Base-by-base conservation (phyloP, 306 rosid species). In the Acacia acuminata region DNA sequence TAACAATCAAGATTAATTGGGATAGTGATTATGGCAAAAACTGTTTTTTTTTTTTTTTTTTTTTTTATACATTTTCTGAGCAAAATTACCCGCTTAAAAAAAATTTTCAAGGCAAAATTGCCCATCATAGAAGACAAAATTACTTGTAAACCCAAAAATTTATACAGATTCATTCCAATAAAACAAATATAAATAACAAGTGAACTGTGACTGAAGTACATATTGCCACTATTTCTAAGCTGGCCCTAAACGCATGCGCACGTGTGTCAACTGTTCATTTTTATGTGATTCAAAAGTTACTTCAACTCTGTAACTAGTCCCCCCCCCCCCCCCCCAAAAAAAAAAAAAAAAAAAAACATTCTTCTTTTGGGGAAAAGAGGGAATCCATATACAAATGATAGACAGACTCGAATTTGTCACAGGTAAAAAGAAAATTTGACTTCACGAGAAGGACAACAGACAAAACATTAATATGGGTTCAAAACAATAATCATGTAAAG, bases 1-100 rank as follows among this genome's bases (percentile, higher is more conserved):
- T 38, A 38, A 38, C 0, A 1, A 1, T 38, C 8, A 36, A 36
- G 4, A 36, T 36, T 36, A 36, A 5, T 0, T 36, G 0, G 5
- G 40, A 36, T 36, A 36, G 5, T 36, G 1, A 0, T 36, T 36
- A 38, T 1, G 7, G 1, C 1, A 38, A 38, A 38, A 38, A 38
- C 6, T 38, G 1, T 1, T 38, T 1, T 1, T 0, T 6, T 5
- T 38, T 38, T 38, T 38, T 27, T 27, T 38, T 1, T 1, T 0
- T 6, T 5, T 38, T 38, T 38, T 38, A 0, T 27, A 38, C 2
- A 38, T 0, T 38, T 38, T 6, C 0, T 0, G 2, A 0, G 0
- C 0, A 38, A 38, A 38, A 38, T 38, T 38, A 2, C 0, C 8
- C 8, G n/a, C 8, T 0, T 0, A 38, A 5, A 38, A 5, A 38